Percentiles rank a stretch among this genome's conserved stretches.
Evolutionary conservation across 2,329 filamentous ascomycete genomes (phyloP).

Genomic region (Xylaria sp.): DNA sequence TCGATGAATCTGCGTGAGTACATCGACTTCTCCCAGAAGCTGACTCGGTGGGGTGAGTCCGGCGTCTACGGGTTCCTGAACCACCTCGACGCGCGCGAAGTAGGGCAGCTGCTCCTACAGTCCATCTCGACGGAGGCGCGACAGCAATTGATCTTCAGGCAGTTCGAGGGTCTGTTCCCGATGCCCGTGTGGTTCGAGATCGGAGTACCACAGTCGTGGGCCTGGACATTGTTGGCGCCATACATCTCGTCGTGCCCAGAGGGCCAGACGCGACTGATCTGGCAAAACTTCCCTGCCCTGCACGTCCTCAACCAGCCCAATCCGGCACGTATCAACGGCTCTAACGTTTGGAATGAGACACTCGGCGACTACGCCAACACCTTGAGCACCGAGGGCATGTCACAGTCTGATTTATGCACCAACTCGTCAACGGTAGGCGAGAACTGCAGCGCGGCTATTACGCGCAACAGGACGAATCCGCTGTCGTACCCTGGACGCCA

Average conservation of each 20-base stretch:
- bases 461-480: slow-evolving; percentile 75
- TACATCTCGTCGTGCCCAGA: slow-evolving; percentile 82
- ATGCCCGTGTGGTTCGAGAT: slow-evolving; percentile 86
- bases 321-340: slow-evolving; percentile 72
- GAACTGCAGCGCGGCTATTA: slow-evolving; percentile 72
- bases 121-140: slow-evolving; percentile 82
- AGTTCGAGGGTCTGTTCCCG: slow-evolving; percentile 81
- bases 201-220: slow-evolving; percentile 85
- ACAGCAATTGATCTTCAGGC: slow-evolving; percentile 86
- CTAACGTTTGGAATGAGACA: slow-evolving; percentile 72
- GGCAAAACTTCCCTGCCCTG: slow-evolving; percentile 85
- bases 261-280: slow-evolving; percentile 78
- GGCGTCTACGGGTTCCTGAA: slow-evolving; percentile 41
- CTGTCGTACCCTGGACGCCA: slow-evolving; percentile 79
- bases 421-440: slow-evolving; percentile 65
- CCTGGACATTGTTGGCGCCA: slow-evolving; percentile 83
- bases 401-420: slow-evolving; percentile 63
- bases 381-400: slow-evolving; percentile 60
- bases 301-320: slow-evolving; percentile 82
- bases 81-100: slow-evolving; percentile 55
- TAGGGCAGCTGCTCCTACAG: slow-evolving; percentile 77
- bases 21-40: slow-evolving; percentile 85
- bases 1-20: slow-evolving; percentile 79
- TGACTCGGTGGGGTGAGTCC: slow-evolving; percentile 76
- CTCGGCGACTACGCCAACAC: slow-evolving; percentile 68